Evolutionary conservation across 2,329 filamentous ascomycete genomes (phyloP).

Genomic region (Calonectria honghensis): DNA sequence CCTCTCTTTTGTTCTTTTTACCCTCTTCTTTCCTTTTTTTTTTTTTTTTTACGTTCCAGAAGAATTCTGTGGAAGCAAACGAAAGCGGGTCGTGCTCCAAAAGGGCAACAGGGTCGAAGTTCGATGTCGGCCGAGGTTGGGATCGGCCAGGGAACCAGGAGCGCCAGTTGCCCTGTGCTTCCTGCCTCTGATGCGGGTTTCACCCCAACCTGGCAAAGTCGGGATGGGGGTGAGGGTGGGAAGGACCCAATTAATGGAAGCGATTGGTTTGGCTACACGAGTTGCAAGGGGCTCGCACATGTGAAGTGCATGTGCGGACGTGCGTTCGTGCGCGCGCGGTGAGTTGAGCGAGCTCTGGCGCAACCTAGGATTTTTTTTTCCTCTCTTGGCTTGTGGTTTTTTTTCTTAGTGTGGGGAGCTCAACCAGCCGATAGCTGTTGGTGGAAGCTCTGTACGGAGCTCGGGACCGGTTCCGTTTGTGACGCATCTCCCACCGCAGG

Average conservation of each 20-base stretch:
- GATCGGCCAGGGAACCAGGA: conserved; percentile 14
- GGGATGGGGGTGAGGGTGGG: background rate
- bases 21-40: background rate
- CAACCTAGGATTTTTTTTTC: background rate
- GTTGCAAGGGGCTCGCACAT: conserved; percentile 24
- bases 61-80: conserved; percentile 34
- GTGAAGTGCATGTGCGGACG: conserved; percentile 21
- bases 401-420: conserved; percentile 5
- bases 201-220: conserved; percentile 24
- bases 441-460: conserved; percentile 16
- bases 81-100: conserved; percentile 36
- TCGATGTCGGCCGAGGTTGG: conserved; percentile 22
- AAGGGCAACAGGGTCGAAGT: conserved; percentile 10
- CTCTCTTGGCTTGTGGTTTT: background rate
- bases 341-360: conserved; percentile 11
- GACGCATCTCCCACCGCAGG: conserved; percentile 24
- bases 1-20: background rate
- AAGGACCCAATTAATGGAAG: conserved; percentile 10
- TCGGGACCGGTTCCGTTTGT: background rate
- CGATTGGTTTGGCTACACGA: conserved; percentile 24
- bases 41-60: conserved; percentile 33
- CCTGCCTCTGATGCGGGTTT: conserved; percentile 25
- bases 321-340: conserved; percentile 18
- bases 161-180: conserved; percentile 29
- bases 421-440: background rate